These are phyloP conservation scores for Euphorbia schlechtendalii DNA, from an alignment of 441 rosid genomes.

Conservation along the genomic window DNA sequence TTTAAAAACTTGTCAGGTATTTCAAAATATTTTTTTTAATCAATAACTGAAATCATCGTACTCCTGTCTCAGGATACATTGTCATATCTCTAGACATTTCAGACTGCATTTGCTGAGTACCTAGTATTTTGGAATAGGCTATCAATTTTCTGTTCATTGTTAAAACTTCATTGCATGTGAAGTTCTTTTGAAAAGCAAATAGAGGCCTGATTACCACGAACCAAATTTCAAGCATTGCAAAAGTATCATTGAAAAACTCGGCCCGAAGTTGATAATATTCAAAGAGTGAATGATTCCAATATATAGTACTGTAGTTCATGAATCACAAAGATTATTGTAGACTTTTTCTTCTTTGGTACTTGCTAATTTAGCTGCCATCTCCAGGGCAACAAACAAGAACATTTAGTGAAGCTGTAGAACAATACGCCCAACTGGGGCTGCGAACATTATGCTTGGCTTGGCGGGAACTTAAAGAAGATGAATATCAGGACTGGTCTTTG, in stretches of 20 bases:
- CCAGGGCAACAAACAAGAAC: slow-evolving; percentile 90
- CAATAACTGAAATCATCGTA: neutral
- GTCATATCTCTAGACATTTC: slow-evolving; percentile 1
- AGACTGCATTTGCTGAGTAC: too few relatives aligned
- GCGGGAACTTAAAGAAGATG: slow-evolving; percentile 81
- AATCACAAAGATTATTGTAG: neutral
- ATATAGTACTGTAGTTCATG: neutral
- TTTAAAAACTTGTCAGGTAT: neutral
- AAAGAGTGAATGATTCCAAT: neutral
- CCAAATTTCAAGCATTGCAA: neutral
- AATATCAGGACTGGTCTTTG: slow-evolving; percentile 83
- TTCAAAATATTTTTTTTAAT: too few relatives aligned
- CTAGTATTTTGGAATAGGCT: neutral
- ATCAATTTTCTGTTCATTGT: neutral
- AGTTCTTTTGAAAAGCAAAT: neutral
- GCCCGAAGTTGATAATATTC: neutral
- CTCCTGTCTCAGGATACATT: neutral
- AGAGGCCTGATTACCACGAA: neutral
- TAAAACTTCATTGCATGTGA: neutral
- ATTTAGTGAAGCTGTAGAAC: slow-evolving; percentile 82
- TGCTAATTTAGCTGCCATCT: slow-evolving; percentile 20
- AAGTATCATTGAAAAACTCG: neutral
- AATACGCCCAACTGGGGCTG: slow-evolving; percentile 86
- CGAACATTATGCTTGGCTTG: slow-evolving; percentile 97
- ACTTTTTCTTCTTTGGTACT: slow-evolving; percentile 2